Conservation (phyloP, 1,139 yeast genomes). For the Wickerhamiella pararugosa region DNA sequence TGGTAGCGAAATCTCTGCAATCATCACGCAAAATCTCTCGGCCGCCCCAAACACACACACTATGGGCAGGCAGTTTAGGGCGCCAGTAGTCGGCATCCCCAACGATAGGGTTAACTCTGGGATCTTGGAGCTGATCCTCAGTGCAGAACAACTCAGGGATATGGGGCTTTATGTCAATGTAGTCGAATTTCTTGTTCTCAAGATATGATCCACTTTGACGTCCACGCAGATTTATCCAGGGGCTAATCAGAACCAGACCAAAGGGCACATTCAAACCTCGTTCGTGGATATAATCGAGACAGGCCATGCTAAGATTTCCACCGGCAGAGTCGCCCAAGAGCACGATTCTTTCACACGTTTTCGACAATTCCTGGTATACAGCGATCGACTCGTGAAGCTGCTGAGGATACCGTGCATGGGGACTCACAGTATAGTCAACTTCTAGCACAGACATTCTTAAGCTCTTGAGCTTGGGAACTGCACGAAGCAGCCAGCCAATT, state of each 20-base stretch:
- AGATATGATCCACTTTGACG: slow-evolving; percentile 25
- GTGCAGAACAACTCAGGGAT: slow-evolving; percentile 22
- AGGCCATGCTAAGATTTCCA: slow-evolving; percentile 28
- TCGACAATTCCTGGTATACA: slow-evolving; percentile 23
- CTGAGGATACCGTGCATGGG: slow-evolving; percentile 27
- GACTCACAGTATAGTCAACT: slow-evolving; percentile 31
- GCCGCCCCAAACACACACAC: slow-evolving; percentile 29
- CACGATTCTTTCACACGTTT: slow-evolving; percentile 21
- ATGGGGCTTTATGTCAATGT: slow-evolving; percentile 15
- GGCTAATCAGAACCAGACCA: slow-evolving; percentile 29
- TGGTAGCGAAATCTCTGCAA: slow-evolving; percentile 10
- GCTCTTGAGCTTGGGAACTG: slow-evolving; percentile 8
- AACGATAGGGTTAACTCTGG: slow-evolving; percentile 11
- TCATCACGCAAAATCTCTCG: slow-evolving; percentile 28
- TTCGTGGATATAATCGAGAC: slow-evolving; percentile 24
- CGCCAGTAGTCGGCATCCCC: slow-evolving; percentile 21
- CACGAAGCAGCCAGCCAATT: slow-evolving; percentile 10
- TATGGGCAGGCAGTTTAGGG: slow-evolving; percentile 23
- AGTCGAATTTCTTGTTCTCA: slow-evolving; percentile 18
- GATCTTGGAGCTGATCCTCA: slow-evolving; percentile 15
- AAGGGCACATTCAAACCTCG: slow-evolving; percentile 4
- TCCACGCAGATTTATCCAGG: slow-evolving; percentile 29
- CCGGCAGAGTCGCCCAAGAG: slow-evolving; percentile 38
- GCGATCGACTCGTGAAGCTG: slow-evolving; percentile 29
- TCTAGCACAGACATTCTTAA: slow-evolving; percentile 22